Percentiles rank a stretch among this genome's conserved stretches.
phyloP scores from a whole-genome alignment of 768 basidiomycete genomes.

The Suillus clintonianus region DNA sequence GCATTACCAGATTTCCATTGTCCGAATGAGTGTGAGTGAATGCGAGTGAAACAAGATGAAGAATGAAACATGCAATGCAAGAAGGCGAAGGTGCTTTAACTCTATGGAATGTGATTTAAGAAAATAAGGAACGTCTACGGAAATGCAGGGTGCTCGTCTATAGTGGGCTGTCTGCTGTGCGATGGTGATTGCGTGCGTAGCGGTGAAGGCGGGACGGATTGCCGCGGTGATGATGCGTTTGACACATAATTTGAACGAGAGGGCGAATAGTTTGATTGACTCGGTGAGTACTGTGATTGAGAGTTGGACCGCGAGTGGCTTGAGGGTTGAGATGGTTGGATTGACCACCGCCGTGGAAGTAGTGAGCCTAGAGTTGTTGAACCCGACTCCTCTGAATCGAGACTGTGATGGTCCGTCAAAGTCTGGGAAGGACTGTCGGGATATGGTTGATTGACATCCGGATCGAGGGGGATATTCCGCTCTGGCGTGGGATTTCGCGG shows the following conservation, averaged over 20 bases:
- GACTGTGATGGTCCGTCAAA: constrained; percentile 22
- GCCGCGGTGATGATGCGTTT: constrained; percentile 30
- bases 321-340: constrained; percentile 26
- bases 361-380: constrained; percentile 37
- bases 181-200: constrained; percentile 24
- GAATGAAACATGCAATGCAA: constrained; percentile 2
- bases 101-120: background rate
- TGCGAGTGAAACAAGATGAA: background rate
- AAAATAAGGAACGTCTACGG: constrained; percentile 4
- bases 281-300: constrained; percentile 33
- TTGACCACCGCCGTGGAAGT: constrained; percentile 33
- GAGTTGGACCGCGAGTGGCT: constrained; percentile 32
- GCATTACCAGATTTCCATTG: constrained; percentile 4
- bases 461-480: constrained; percentile 41
- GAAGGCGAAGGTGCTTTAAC: background rate
- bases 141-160: constrained; percentile 26
- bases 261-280: constrained; percentile 9
- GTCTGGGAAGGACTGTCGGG: constrained; percentile 37
- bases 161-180: constrained; percentile 34
- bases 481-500: constrained; percentile 58
- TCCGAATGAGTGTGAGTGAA: constrained; percentile 10
- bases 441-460: constrained; percentile 44
- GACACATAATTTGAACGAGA: constrained; percentile 6
- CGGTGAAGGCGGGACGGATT: constrained; percentile 34
- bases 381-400: constrained; percentile 35